Evolutionary conservation across 345 rosid genomes (phyloP).

Genomic region (Eucalyptus cloeziana): DNA sequence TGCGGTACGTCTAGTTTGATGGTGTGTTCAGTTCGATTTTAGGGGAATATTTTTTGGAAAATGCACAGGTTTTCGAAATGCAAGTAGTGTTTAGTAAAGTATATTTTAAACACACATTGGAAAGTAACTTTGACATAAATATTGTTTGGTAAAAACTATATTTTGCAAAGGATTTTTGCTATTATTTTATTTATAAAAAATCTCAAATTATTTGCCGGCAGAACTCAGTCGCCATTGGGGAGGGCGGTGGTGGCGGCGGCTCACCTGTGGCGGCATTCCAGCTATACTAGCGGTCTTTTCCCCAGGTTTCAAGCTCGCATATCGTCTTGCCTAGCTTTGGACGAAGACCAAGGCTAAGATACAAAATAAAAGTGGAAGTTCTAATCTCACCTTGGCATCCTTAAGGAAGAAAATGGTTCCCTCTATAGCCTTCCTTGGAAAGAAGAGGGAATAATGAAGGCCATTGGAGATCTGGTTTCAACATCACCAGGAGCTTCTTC

Average conservation of each 20-base stretch:
- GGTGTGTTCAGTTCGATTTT: not conserved
- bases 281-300: not conserved
- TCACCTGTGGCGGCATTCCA: not conserved
- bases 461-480: not conserved
- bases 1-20: conserved; percentile 3
- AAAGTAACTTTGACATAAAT: not conserved
- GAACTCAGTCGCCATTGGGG: not conserved
- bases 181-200: too few relatives aligned
- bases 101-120: not conserved
- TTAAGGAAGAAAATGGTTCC: not conserved
- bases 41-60: conserved; percentile 7
- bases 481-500: not conserved
- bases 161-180: too few relatives aligned
- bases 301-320: not conserved
- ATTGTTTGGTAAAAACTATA: not conserved
- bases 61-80: conserved; percentile 7
- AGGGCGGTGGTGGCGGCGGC: not conserved
- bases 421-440: not conserved
- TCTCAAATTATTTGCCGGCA: too few relatives aligned
- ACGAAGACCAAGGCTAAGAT: not conserved
- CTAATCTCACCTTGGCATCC: not conserved
- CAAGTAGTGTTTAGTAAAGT: not conserved
- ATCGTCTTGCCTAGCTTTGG: not conserved
- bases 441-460: not conserved
- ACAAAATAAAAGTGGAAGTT: not conserved